Evolutionary conservation across 306 rosid species (phyloP).

Genomic region (Crataegus laevigata): DNA sequence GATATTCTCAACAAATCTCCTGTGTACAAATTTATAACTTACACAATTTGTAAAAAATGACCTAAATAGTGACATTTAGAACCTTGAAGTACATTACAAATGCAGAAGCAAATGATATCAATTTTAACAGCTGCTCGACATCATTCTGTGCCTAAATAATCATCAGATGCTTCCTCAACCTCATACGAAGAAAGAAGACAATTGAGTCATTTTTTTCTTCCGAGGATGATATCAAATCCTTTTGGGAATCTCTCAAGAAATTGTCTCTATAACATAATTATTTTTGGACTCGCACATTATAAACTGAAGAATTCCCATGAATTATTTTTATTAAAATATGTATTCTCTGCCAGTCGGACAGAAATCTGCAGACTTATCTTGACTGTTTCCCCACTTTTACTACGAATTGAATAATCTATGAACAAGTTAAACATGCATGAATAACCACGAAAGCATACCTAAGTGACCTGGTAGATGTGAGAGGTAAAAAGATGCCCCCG

Average conservation of each 20-base stretch:
- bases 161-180: not conserved
- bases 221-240: not conserved
- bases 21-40: not conserved
- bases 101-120: not conserved
- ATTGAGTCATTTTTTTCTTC: not conserved
- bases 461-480: conserved; percentile 81
- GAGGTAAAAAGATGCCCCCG: conserved; percentile 90
- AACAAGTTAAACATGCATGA: conserved; percentile 3
- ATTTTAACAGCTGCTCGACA: not conserved
- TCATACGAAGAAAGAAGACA: not conserved
- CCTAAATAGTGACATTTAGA: not conserved
- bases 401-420: not conserved
- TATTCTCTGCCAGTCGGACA: not conserved
- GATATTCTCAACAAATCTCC: too few relatives aligned
- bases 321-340: not conserved
- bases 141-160: not conserved
- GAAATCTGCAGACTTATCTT: too few relatives aligned
- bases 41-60: not conserved
- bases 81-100: not conserved
- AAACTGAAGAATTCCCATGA: not conserved
- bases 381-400: not conserved
- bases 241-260: not conserved
- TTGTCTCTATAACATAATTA: not conserved
- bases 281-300: not conserved
- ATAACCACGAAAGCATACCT: conserved; percentile 39